A percentile compares a stretch with the other conserved stretches of the same genome.
Evolutionary conservation across 805 yeast genomes (phyloP).

Genomic region (Spathaspora arborariae): DNA sequence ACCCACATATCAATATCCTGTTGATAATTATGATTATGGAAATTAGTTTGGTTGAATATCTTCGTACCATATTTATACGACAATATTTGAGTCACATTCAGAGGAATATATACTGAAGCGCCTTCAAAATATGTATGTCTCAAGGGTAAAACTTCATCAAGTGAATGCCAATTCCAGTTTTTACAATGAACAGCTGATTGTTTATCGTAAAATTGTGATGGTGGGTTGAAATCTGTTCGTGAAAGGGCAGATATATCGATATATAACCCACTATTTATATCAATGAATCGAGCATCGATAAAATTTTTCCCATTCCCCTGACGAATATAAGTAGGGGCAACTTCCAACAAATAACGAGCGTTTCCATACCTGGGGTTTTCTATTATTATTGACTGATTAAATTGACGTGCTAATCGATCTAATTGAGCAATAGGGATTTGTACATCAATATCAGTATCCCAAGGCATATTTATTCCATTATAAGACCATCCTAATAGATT

Average conservation of each 20-base stretch:
- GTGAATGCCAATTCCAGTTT: conserved; percentile 37
- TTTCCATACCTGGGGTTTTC: conserved; percentile 32
- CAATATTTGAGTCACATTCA: conserved; percentile 27
- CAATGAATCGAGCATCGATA: conserved; percentile 37
- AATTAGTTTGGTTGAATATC: conserved; percentile 24
- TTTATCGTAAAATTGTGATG: conserved; percentile 10
- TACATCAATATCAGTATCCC: conserved; percentile 30
- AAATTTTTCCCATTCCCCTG: conserved; percentile 42
- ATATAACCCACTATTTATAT: conserved; percentile 36
- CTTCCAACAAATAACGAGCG: conserved; percentile 21
- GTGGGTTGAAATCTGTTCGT: conserved; percentile 21
- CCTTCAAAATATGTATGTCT: conserved; percentile 37
- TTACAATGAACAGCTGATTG: conserved; percentile 30
- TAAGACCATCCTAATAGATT: conserved; percentile 28
- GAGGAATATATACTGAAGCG: conserved; percentile 31
- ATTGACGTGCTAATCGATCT: conserved; percentile 21
- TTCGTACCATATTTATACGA: conserved; percentile 28
- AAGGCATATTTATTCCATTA: conserved; percentile 29
- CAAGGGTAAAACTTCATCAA: conserved; percentile 32
- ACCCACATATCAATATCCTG: conserved; percentile 46
- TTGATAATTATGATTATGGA: conserved; percentile 35
- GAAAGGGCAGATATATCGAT: conserved; percentile 42
- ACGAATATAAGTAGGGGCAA: conserved; percentile 22
- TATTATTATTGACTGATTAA: conserved; percentile 19
- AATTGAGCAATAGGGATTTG: conserved; percentile 24